phyloP scores from a whole-genome alignment of 2,329 filamentous ascomycete genomes.

The Colletotrichum incanum region DNA sequence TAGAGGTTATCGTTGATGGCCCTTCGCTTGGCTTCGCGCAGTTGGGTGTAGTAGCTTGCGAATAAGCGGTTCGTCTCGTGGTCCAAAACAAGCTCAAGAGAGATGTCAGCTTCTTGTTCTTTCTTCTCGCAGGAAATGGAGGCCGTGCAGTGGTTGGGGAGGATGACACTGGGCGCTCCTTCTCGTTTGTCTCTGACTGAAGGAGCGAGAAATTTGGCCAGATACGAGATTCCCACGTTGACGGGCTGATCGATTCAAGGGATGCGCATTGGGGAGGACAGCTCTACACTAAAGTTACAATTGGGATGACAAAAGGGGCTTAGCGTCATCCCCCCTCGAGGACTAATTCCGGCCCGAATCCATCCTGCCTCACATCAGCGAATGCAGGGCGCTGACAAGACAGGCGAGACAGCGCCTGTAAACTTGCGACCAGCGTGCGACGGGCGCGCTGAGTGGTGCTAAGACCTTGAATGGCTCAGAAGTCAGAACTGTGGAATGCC shows the following conservation, averaged over 20 bases:
- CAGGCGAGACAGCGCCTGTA: conserved; percentile 33
- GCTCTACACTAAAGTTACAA: conserved; percentile 38
- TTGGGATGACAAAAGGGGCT: conserved; percentile 37
- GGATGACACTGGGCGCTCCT: conserved; percentile 22
- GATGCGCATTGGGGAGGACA: conserved; percentile 41
- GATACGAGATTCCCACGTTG: conserved; percentile 40
- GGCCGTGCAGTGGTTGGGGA: conserved; percentile 18
- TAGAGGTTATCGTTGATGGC: conserved; percentile 22
- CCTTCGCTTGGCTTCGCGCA: conserved; percentile 23
- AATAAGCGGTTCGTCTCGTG: conserved; percentile 19
- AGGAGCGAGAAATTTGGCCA: conserved; percentile 41
- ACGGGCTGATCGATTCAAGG: conserved; percentile 38
- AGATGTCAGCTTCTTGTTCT: not conserved
- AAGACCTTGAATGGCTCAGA: conserved; percentile 24
- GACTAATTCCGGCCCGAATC: conserved; percentile 39
- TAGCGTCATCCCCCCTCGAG: conserved; percentile 33
- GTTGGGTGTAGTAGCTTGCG: conserved; percentile 1
- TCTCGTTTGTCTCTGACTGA: conserved; percentile 35
- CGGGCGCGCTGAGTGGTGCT: conserved; percentile 27
- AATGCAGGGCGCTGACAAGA: conserved; percentile 27
- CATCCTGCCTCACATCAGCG: conserved; percentile 15
- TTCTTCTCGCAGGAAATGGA: not conserved
- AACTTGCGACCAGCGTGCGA: conserved; percentile 23
- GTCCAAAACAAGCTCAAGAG: not conserved
- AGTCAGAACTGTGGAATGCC: not conserved